These are phyloP conservation scores for Bacidia gigantensis DNA, from an alignment of 495 filamentous ascomycete species.

Conservation along the genomic window DNA sequence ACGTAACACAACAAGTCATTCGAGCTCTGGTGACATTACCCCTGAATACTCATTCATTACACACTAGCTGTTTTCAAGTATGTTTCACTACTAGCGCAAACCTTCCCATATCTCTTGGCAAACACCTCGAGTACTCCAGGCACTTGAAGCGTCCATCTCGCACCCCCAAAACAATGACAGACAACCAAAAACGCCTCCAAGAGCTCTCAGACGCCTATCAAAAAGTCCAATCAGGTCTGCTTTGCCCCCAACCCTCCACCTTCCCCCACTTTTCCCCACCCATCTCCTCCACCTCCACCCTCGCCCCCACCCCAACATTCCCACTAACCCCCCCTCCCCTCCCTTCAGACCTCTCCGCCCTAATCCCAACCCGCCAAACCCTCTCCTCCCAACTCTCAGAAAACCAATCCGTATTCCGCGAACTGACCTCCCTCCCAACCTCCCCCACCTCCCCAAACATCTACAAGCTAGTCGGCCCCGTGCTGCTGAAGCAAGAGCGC, in stretches of 20 bases:
- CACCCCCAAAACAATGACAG: too few relatives aligned
- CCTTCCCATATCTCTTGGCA: too few relatives aligned
- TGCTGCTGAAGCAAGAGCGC: slow-evolving; percentile 88
- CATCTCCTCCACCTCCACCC: background rate
- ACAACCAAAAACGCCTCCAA: slow-evolving; percentile 56
- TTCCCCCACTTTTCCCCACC: background rate
- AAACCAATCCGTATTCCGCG: slow-evolving; percentile 76
- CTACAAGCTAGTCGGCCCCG: slow-evolving; percentile 88
- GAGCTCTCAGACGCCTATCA: slow-evolving; percentile 75
- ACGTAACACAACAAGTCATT: too few relatives aligned
- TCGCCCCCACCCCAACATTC: background rate
- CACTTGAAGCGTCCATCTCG: too few relatives aligned
- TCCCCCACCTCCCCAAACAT: slow-evolving; percentile 69
- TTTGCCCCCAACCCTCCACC: background rate
- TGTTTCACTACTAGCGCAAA: too few relatives aligned
- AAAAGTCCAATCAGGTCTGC: slow-evolving; percentile 64
- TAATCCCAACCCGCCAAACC: slow-evolving; percentile 72
- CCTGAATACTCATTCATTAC: too few relatives aligned
- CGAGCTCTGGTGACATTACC: too few relatives aligned
- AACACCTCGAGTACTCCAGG: too few relatives aligned
- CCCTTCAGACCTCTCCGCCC: slow-evolving; percentile 66
- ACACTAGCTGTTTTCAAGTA: too few relatives aligned
- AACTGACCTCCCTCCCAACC: slow-evolving; percentile 66
- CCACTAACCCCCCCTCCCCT: slow-evolving; percentile 23
- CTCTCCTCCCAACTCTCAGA: slow-evolving; percentile 91